phyloP scores from a whole-genome alignment of 352 stramenopile genomes.

The Pythium rishiriense region DNA sequence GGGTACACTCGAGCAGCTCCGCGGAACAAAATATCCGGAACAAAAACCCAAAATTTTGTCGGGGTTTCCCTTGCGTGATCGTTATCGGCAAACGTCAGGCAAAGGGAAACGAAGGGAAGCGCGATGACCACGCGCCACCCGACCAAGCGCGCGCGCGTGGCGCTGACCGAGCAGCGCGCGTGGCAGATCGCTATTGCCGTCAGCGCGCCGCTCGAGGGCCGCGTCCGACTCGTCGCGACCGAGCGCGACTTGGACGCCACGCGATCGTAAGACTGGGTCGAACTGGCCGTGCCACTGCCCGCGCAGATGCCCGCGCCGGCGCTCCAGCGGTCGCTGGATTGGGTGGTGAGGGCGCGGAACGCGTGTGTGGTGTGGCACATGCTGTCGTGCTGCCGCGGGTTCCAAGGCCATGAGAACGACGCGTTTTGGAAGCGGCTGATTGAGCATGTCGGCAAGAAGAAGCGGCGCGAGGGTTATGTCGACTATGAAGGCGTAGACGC shows the following conservation, averaged over 20 bases:
- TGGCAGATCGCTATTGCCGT: neutral
- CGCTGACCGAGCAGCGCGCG: conserved; percentile 1
- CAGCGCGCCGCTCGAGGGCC: neutral
- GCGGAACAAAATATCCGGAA: too few species aligned
- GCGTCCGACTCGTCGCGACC: neutral
- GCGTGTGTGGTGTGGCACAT: neutral
- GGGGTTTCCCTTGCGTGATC: too few species aligned
- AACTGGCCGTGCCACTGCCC: neutral
- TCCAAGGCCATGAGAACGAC: neutral
- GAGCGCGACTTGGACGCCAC: too few species aligned
- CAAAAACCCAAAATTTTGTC: too few species aligned
- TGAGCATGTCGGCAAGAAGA: neutral
- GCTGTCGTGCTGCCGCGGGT: neutral
- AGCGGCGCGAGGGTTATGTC: neutral
- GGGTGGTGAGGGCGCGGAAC: neutral
- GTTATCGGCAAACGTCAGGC: too few species aligned
- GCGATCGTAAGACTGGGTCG: too few species aligned
- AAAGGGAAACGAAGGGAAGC: too few species aligned
- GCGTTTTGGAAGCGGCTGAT: neutral
- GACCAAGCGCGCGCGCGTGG: neutral
- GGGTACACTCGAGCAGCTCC: too few species aligned
- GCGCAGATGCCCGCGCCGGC: neutral
- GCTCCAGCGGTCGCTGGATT: neutral
- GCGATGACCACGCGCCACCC: neutral
- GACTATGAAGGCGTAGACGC: neutral